These are phyloP conservation scores for Leptodermis oblonga DNA, from an alignment of 257 asterid genomes.

Conservation along the genomic window DNA sequence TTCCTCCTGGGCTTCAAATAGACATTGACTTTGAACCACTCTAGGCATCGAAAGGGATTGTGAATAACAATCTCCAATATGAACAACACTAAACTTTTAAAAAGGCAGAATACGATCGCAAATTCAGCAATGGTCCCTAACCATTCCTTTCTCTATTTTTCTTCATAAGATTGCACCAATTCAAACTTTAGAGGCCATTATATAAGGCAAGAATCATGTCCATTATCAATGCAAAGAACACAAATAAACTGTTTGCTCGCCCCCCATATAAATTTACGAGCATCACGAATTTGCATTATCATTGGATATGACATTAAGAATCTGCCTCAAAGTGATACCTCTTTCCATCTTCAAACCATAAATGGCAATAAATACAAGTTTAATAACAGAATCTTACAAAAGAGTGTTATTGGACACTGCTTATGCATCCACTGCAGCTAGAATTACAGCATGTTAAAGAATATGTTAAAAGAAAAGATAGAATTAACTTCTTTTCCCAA, in stretches of 20 bases:
- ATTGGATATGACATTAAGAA: no score
- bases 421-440: background rate
- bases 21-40: background rate
- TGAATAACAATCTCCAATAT: background rate
- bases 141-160: background rate
- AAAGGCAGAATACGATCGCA: background rate
- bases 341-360: background rate
- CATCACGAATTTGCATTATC: no score
- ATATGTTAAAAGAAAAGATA: slow-evolving; percentile 18
- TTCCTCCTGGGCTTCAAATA: background rate
- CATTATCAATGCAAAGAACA: background rate
- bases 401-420: background rate
- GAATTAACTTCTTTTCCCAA: no score
- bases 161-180: background rate
- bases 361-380: background rate
- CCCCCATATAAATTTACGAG: background rate
- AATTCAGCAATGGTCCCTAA: background rate
- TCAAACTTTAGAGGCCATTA: background rate
- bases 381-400: background rate
- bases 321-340: no score
- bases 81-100: background rate
- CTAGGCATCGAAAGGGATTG: background rate
- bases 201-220: background rate
- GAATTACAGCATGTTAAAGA: background rate
- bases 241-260: background rate